A percentile compares a stretch with the other conserved stretches of the same genome.
These are phyloP conservation scores for Funneliformis caledonium DNA, from an alignment of 371 early-diverging fungal species.

Conservation along the genomic window DNA sequence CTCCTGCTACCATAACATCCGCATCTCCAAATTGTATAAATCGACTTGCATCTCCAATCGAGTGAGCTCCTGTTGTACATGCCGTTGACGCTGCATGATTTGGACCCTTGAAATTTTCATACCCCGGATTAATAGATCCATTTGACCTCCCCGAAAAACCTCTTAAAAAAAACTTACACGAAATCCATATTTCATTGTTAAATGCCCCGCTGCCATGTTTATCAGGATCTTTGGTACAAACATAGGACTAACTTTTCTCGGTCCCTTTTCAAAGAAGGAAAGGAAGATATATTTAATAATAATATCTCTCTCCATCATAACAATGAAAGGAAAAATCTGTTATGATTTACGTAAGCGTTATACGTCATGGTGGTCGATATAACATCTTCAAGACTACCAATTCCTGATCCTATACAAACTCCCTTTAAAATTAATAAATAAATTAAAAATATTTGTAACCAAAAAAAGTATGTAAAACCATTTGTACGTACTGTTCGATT, in stretches of 20 bases:
- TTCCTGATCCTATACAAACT: slow-evolving; percentile 90
- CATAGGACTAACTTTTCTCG: slow-evolving; percentile 83
- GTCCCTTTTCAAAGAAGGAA: slow-evolving; percentile 55
- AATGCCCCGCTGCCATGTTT: slow-evolving; percentile 95
- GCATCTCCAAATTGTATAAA: slow-evolving; percentile 93
- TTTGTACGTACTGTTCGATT: slow-evolving; percentile 48
- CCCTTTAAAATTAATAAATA: slow-evolving; percentile 57
- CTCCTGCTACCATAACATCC: slow-evolving; percentile 97
- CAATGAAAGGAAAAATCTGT: background rate
- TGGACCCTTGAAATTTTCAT: slow-evolving; percentile 68
- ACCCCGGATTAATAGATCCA: too few relatives aligned
- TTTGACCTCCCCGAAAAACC: background rate
- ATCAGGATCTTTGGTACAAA: slow-evolving; percentile 89
- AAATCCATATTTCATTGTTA: slow-evolving; percentile 88
- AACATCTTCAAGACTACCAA: slow-evolving; percentile 90
- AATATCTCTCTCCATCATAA: background rate
- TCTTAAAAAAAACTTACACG: slow-evolving; percentile 51
- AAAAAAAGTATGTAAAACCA: slow-evolving; percentile 11
- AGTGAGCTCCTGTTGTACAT: slow-evolving; percentile 95
- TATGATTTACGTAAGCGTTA: slow-evolving; percentile 53
- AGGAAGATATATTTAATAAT: background rate
- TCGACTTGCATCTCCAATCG: slow-evolving; percentile 91
- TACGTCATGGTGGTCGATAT: slow-evolving; percentile 61
- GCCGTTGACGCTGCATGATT: slow-evolving; percentile 93
- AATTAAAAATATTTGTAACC: background rate